Conservation (phyloP, 208 protist genomes). For the Leishmania arabica region DNA sequence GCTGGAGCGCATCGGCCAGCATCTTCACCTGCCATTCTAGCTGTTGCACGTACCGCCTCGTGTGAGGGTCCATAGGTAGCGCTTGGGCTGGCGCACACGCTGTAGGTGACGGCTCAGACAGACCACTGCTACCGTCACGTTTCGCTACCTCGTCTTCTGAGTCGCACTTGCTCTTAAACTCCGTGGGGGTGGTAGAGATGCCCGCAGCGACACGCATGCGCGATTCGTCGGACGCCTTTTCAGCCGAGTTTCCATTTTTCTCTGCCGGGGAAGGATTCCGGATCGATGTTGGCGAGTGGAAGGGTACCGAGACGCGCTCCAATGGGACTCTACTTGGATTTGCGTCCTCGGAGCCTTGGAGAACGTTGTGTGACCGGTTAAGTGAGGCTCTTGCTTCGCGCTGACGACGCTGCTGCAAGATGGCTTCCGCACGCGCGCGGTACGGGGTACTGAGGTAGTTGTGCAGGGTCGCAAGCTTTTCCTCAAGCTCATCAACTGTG, state of each 20-base stretch:
- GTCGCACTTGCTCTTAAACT: background rate
- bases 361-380: background rate
- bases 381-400: conserved; percentile 14
- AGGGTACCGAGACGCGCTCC: background rate
- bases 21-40: conserved; percentile 31
- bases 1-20: conserved; percentile 14
- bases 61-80: background rate
- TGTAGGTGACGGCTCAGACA: background rate
- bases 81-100: background rate
- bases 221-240: background rate
- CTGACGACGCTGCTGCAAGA: conserved; percentile 22
- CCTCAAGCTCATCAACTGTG: conserved; percentile 29
- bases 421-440: conserved; percentile 19
- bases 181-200: background rate
- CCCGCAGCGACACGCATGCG: background rate
- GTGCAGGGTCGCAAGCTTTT: conserved; percentile 26
- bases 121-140: background rate
- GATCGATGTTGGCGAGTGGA: background rate
- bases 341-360: background rate
- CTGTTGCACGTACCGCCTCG: conserved; percentile 11
- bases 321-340: background rate
- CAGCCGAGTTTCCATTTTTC: background rate
- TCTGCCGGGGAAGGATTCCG: background rate
- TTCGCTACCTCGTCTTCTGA: background rate
- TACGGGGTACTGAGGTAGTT: conserved; percentile 37